Base-by-base conservation (phyloP, 805 yeast genomes). In the Pichia eremophila region DNA sequence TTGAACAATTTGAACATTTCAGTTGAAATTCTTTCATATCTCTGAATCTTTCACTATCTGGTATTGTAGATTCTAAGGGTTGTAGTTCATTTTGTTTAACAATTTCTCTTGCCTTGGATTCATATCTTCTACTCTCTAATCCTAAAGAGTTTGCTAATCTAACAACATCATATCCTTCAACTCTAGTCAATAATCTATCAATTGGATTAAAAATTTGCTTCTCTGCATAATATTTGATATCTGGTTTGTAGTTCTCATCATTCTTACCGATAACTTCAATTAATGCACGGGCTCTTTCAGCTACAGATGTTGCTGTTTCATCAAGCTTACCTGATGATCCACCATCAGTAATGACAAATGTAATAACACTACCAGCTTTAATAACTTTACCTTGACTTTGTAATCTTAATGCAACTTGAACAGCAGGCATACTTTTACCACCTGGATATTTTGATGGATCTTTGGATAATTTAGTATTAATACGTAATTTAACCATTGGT, bases 161-260 rank as follows among this genome's bases (percentile, higher is more conserved):
- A 43, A 80, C 78, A 57, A 81, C 72, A 60, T 91, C 97, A 52
- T 85, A 75, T 39, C 98, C 96, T 54, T 88, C 95, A 46, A 93
- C 81, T 51, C 83, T 77, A 54, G 83, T 95, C 39, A 91, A 70
- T 46, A 93, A 71, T 66, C 99, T 79, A 61, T 87, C 95, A 10
- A 93, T 81, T 4, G 97, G 97, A 2, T 95, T 89, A 57, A 85
- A 79, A 10, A 93, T 76, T 66, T 93, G 99, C 62, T 88, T 85
- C 54, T 83, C 93, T 55, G 91, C 69, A 62, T 93, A 93, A 60
- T 77, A 90, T 38, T 70, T 73, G 1, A 85, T 74, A 64, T 93
- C 99, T 1, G 93, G 88, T 51, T 64, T 69, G 50, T 82, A 74
- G 7, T 34, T 34, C 17, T 34, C 36, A 1, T 34, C 17, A 37